Evolutionary conservation across 2,329 filamentous ascomycete species (phyloP), one percentile per base, ranked within the genome.

Genomic region (Aspergillus sojae): DNA sequence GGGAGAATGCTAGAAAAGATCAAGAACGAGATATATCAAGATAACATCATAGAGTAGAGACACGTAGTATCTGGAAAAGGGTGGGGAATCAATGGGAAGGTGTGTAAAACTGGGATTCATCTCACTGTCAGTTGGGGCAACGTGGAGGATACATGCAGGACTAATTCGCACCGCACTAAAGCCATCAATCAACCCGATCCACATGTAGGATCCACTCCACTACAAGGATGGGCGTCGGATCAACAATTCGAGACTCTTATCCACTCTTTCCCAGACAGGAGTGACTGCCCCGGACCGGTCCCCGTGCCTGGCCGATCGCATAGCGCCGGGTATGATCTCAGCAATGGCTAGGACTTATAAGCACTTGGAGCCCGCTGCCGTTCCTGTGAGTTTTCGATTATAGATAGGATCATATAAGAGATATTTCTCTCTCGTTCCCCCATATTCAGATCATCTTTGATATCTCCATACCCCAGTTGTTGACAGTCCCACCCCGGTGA

Each of bases 251-350:
- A 61, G 56, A 58, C 56, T 64, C 65, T 53, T 62, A 12, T 36
- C 28, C 52, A 54, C 28, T 23, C 52, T 34, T 54, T 54, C 32
- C 28, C 28, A 36, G 52, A 36, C 43, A 21, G 10, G 21, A n/a
- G 4, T 45, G 43, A 50, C 56, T 60, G 61, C 62, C 62, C 68
- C 68, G 68, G 68, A 64, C 68, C 68, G 63, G 66, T 66, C 62
- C 57, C 65, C 67, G 68, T 70, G 58, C 66, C 68, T 71, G 68
- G 67, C 70, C 67, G 68, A 70, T 70, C 68, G 70, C 68, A 71
- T 70, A 70, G 66, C 61, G 62, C 68, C 67, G 69, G 70, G 50
- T 63, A 59, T 57, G 34, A 57, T 54, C 34, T 56, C 32, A 23
- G 39, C 30, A 21, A 57, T 26, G 28, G 41, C 58, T 7, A n/a